Conservation (phyloP, 176 grass and related monocot species). For the Musa troglodytarum region DNA sequence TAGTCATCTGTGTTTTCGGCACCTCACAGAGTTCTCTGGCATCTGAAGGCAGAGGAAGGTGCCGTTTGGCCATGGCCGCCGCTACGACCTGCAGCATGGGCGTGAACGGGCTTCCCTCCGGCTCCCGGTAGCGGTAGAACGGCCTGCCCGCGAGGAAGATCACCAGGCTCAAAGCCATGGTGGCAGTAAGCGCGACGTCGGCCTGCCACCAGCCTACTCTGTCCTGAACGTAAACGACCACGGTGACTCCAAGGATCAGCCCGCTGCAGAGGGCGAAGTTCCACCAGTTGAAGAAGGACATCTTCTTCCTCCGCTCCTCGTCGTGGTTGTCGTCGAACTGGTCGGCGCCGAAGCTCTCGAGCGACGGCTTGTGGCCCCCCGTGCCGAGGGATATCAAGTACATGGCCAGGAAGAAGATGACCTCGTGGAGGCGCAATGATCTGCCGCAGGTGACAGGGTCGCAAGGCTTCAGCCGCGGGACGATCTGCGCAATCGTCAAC, state of each 20-base stretch:
- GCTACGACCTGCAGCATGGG: conserved; percentile 41
- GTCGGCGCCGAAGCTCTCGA: conserved; percentile 56
- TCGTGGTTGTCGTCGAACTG: conserved; percentile 54
- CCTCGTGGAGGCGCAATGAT: conserved; percentile 39
- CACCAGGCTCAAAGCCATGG: conserved; percentile 20
- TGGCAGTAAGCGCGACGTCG: conserved; percentile 25
- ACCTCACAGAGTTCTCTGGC: conserved; percentile 41
- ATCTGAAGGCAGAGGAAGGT: conserved; percentile 28
- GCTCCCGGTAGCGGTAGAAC: conserved; percentile 32
- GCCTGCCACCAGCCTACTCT: conserved; percentile 45
- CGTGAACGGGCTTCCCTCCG: conserved; percentile 61
- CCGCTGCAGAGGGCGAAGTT: conserved; percentile 50
- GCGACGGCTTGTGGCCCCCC: conserved; percentile 54
- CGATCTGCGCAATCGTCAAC: conserved; percentile 41
- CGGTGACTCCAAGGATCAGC: conserved; percentile 38
- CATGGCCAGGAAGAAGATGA: conserved; percentile 47
- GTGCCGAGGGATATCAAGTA: conserved; percentile 41
- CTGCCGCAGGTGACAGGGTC: conserved; percentile 24
- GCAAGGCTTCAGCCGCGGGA: conserved; percentile 31
- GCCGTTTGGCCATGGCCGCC: conserved; percentile 45
- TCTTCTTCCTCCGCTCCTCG: conserved; percentile 56
- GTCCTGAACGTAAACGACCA: conserved; percentile 63
- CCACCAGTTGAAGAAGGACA: conserved; percentile 92
- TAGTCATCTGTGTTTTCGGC: conserved; percentile 14
- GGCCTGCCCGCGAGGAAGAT: conserved; percentile 40